Evolutionary conservation across 2,329 filamentous ascomycete species (phyloP).

Genomic region (Colletotrichum noveboracense): DNA sequence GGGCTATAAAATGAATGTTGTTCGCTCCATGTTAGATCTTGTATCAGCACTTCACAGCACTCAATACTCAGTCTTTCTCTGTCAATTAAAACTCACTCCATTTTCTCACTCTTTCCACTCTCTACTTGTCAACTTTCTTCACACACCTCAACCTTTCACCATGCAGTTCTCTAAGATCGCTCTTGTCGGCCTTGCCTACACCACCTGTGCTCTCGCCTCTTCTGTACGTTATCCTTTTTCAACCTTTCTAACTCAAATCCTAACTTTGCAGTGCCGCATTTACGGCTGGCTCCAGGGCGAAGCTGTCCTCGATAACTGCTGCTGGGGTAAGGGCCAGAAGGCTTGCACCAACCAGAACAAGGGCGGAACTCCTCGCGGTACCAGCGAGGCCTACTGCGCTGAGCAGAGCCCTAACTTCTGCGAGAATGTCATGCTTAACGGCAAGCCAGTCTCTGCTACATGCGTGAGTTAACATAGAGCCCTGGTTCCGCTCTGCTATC

Average conservation of each 20-base stretch:
- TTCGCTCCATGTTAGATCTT: neutral
- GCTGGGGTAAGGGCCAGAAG: neutral
- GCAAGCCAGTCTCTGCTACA: neutral
- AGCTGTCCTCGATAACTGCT: neutral
- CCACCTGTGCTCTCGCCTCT: neutral
- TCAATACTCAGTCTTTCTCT: neutral
- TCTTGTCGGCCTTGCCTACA: neutral
- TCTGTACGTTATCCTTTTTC: neutral
- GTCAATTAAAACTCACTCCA: neutral
- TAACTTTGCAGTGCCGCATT: neutral
- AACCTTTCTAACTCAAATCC: neutral
- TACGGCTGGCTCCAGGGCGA: neutral
- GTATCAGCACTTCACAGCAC: neutral
- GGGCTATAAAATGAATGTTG: neutral
- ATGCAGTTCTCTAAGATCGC: neutral
- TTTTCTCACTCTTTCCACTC: neutral
- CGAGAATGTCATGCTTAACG: neutral
- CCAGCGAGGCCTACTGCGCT: neutral
- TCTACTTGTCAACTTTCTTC: neutral
- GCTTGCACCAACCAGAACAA: neutral
- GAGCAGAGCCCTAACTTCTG: neutral
- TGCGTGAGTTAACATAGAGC: neutral
- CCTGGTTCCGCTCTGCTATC: neutral
- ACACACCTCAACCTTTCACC: neutral
- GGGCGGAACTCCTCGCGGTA: neutral